Evolutionary conservation across 208 protist species (phyloP).

Genomic region (Wallacemonas sp.): DNA sequence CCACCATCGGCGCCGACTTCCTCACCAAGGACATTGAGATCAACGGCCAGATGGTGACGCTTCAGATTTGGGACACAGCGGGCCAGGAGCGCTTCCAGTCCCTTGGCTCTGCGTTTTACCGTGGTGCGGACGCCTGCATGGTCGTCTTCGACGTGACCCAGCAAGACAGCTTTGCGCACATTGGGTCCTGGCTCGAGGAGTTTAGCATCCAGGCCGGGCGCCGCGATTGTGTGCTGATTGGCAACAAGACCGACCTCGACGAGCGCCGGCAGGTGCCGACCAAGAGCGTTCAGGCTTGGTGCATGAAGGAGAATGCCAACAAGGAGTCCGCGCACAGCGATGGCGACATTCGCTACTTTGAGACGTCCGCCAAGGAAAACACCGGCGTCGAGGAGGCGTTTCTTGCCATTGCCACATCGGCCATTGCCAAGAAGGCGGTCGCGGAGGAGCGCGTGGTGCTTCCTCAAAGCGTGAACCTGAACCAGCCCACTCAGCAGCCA

Average conservation of each 20-base stretch:
- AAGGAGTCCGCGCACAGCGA: conserved; percentile 14
- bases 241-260: conserved; percentile 99
- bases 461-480: conserved; percentile 75
- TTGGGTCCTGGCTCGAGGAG: conserved; percentile 98
- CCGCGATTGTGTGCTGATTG: conserved; percentile 98
- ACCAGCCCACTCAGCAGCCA: conserved; percentile 27
- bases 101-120: conserved; percentile 99
- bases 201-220: conserved; percentile 96
- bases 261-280: conserved; percentile 91
- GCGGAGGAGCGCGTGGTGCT: conserved; percentile 51
- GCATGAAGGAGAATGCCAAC: conserved; percentile 84
- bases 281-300: conserved; percentile 96
- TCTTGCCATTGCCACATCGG: conserved; percentile 71
- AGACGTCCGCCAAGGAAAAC: conserved; percentile 98
- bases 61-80: conserved; percentile 96
- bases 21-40: conserved; percentile 98
- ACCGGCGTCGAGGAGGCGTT: conserved; percentile 99
- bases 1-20: conserved; percentile 99
- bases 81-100: conserved; percentile 99
- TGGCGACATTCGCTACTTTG: conserved; percentile 96
- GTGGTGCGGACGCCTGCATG: conserved; percentile 98
- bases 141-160: conserved; percentile 91
- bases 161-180: conserved; percentile 83
- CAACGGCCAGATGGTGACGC: conserved; percentile 96
- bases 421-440: conserved; percentile 71